phyloP scores from a whole-genome alignment of 192 early-diverging fungal species.

The Spinellus fusiger region DNA sequence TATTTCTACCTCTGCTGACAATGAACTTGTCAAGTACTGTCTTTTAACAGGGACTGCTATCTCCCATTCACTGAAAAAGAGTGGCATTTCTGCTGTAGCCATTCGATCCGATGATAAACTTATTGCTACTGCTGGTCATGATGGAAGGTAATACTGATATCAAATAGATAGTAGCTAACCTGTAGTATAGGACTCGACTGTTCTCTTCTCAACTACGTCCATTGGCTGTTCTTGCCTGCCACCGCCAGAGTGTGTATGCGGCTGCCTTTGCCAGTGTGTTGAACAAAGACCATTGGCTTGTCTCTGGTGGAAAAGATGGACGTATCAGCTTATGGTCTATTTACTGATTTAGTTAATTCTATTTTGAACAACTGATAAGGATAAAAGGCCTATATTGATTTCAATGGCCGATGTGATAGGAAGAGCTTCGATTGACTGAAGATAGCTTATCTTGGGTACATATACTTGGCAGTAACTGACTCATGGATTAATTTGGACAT shows the following conservation, averaged over 20 bases:
- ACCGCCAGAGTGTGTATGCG: slow-evolving; percentile 28
- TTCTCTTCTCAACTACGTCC: slow-evolving; percentile 17
- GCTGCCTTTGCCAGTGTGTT: slow-evolving; percentile 11
- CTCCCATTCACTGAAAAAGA: slow-evolving; percentile 14
- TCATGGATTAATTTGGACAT: neutral
- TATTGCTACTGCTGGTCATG: slow-evolving; percentile 30
- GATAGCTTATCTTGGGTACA: too few relatives aligned
- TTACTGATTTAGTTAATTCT: slow-evolving; percentile 12
- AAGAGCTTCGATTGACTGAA: neutral
- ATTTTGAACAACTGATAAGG: neutral
- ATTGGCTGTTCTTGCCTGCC: slow-evolving; percentile 25
- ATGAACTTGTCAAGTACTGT: slow-evolving; percentile 18
- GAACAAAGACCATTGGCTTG: slow-evolving; percentile 8
- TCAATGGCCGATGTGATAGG: neutral
- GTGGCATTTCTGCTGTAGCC: slow-evolving; percentile 18
- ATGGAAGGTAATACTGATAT: slow-evolving; percentile 22
- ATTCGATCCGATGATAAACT: slow-evolving; percentile 30
- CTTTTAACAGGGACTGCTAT: slow-evolving; percentile 2
- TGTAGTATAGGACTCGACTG: neutral
- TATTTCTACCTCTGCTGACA: slow-evolving; percentile 15
- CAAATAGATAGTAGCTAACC: neutral
- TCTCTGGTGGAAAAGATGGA: slow-evolving; percentile 26
- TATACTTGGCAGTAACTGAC: neutral
- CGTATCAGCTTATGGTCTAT: slow-evolving; percentile 34
- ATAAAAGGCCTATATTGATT: neutral